phyloP scores from a whole-genome alignment of 805 yeast species.

The Saccharomycopsis sp. region DNA sequence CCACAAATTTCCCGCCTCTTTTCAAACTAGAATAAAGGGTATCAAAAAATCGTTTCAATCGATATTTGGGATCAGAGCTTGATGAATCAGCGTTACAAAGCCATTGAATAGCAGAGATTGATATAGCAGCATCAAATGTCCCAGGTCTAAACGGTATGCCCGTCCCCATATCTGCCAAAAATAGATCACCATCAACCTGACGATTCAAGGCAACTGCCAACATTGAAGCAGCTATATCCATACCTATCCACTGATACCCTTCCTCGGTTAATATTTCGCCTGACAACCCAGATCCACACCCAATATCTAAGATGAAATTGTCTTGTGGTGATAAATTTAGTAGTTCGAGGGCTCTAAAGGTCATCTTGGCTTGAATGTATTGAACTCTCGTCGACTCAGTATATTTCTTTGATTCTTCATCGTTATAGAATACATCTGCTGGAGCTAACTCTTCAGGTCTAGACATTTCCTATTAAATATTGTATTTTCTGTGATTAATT shows the following conservation, averaged over 20 bases:
- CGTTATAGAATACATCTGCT: constrained; percentile 92
- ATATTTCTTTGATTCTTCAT: constrained; percentile 80
- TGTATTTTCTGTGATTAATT: constrained; percentile 9
- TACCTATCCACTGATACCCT: constrained; percentile 90
- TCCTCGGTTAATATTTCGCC: constrained; percentile 94
- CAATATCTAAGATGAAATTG: constrained; percentile 79
- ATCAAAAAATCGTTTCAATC: constrained; percentile 78
- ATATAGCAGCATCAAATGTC: constrained; percentile 91
- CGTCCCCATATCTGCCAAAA: constrained; percentile 85
- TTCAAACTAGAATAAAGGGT: constrained; percentile 78
- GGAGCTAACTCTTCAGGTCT: constrained; percentile 97
- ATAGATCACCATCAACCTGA: constrained; percentile 88
- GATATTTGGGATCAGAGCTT: constrained; percentile 72
- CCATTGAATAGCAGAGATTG: constrained; percentile 96
- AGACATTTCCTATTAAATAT: constrained; percentile 59
- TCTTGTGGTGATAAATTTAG: constrained; percentile 62
- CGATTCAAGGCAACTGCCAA: constrained; percentile 88
- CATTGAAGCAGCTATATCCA: constrained; percentile 96
- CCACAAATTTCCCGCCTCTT: constrained; percentile 95
- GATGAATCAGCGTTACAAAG: constrained; percentile 90
- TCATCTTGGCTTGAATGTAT: constrained; percentile 97
- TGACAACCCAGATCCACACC: constrained; percentile 94
- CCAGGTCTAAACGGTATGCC: constrained; percentile 97
- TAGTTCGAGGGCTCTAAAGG: constrained; percentile 84
- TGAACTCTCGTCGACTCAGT: constrained; percentile 94